phyloP scores from a whole-genome alignment of 139 green algal species.

The Marvania coccoides region DNA sequence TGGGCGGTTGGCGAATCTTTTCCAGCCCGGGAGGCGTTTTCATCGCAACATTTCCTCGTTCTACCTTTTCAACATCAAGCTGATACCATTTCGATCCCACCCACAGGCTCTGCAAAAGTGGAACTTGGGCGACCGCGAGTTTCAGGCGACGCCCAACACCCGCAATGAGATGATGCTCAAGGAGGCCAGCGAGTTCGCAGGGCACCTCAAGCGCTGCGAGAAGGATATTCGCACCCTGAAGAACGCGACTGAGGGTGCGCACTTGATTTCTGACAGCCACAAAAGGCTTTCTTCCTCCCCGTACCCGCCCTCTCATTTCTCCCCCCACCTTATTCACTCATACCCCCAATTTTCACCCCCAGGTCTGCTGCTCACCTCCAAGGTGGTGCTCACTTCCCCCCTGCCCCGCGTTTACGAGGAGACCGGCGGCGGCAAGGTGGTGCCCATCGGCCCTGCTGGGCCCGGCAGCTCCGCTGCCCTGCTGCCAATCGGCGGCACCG shows the following conservation, averaged over 20 bases:
- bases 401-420: conserved; percentile 77
- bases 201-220: conserved; percentile 61
- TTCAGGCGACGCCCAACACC: conserved; percentile 63
- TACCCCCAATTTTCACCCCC: too few relatives aligned
- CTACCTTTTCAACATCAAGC: too few relatives aligned
- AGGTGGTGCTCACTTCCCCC: conserved; percentile 50
- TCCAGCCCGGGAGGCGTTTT: too few relatives aligned
- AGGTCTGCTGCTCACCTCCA: conserved; percentile 44
- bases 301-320: neutral
- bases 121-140: conserved; percentile 48
- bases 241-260: conserved; percentile 60
- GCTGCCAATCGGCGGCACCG: conserved; percentile 49
- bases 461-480: conserved; percentile 1
- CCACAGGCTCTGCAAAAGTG: conserved; percentile 51
- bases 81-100: neutral
- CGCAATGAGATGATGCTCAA: conserved; percentile 79
- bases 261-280: neutral
- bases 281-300: neutral
- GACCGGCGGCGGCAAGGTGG: conserved; percentile 50
- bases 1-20: neutral
- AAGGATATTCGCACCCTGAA: conserved; percentile 70
- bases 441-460: conserved; percentile 30
- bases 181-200: conserved; percentile 71
- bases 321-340: neutral
- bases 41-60: too few relatives aligned